A percentile compares a stretch with the other conserved stretches of the same genome.
Evolutionary conservation across 768 basidiomycete genomes (phyloP).

Genomic region (Mycena kentingensis): DNA sequence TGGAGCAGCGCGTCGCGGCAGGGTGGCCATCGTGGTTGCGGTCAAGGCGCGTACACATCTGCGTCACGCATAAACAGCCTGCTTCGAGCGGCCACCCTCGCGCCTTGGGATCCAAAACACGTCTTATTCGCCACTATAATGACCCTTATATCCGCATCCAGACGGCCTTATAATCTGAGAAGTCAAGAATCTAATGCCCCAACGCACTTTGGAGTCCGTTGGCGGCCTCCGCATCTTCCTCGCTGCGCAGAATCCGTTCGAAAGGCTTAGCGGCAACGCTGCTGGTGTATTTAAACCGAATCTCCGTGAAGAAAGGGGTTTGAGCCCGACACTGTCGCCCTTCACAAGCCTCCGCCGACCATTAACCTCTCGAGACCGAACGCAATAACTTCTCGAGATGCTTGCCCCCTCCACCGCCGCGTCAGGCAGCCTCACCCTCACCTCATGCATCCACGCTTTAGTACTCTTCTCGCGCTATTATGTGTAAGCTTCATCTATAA

Average conservation of each 20-base stretch:
- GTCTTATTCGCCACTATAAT: no score
- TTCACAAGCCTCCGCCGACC: neutral
- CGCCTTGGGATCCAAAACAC: no score
- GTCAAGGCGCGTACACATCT: neutral
- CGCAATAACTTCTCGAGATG: neutral
- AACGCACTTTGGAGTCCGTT: no score
- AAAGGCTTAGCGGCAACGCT: no score
- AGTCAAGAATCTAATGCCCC: no score
- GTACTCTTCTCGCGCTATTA: conserved; percentile 21
- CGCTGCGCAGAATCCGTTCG: no score
- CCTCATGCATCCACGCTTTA: conserved; percentile 14
- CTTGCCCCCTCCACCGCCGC: neutral
- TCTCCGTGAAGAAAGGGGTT: no score
- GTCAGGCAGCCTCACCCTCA: conserved; percentile 1
- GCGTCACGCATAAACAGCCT: neutral
- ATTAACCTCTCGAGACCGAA: neutral
- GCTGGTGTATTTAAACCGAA: neutral
- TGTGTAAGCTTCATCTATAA: conserved; percentile 22
- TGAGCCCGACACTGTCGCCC: no score
- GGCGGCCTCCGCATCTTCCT: no score
- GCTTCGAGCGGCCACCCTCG: no score
- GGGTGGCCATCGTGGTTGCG: neutral
- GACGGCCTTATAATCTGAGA: no score
- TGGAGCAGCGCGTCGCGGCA: neutral
- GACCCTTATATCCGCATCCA: no score